Evolutionary conservation across 352 stramenopile genomes (phyloP).

Genomic region (Phytophthora fragariae): DNA sequence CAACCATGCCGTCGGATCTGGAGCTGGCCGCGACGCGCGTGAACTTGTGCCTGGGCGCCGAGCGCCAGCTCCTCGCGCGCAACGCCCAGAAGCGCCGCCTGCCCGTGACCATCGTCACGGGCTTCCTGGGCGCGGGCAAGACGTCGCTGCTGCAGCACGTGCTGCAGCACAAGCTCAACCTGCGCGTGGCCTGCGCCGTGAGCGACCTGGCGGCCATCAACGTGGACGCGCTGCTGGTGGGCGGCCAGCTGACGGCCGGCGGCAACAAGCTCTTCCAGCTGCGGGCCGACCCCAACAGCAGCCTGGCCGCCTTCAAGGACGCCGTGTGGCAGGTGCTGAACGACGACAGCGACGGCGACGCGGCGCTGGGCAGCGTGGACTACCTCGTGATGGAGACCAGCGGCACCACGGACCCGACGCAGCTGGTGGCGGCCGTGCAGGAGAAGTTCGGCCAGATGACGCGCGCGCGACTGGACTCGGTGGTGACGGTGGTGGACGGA

Average conservation of each 20-base stretch:
- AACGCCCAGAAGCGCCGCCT: conserved; percentile 59
- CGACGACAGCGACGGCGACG: conserved; percentile 24
- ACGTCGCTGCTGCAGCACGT: conserved; percentile 75
- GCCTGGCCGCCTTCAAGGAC: conserved; percentile 69
- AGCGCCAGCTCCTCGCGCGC: conserved; percentile 59
- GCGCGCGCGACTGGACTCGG: conserved; percentile 76
- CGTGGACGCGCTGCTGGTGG: conserved; percentile 72
- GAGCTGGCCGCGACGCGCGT: conserved; percentile 57
- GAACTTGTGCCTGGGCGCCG: conserved; percentile 63
- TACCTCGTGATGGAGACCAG: conserved; percentile 84
- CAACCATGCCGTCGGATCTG: conserved; percentile 33
- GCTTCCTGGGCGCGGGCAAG: conserved; percentile 75
- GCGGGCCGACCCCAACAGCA: conserved; percentile 29
- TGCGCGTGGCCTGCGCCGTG: conserved; percentile 72
- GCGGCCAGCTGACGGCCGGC: conserved; percentile 35
- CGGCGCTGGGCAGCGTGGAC: conserved; percentile 65
- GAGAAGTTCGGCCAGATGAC: conserved; percentile 85
- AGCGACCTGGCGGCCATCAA: conserved; percentile 78
- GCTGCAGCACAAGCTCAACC: conserved; percentile 70
- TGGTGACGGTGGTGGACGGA: conserved; percentile 81
- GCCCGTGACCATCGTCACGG: conserved; percentile 72
- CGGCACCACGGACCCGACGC: conserved; percentile 74
- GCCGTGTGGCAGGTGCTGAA: conserved; percentile 67
- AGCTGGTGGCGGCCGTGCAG: conserved; percentile 70
- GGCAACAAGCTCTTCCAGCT: conserved; percentile 47